Conservation (phyloP, 148 eudicot species). For the Persicaria tinctoria region DNA sequence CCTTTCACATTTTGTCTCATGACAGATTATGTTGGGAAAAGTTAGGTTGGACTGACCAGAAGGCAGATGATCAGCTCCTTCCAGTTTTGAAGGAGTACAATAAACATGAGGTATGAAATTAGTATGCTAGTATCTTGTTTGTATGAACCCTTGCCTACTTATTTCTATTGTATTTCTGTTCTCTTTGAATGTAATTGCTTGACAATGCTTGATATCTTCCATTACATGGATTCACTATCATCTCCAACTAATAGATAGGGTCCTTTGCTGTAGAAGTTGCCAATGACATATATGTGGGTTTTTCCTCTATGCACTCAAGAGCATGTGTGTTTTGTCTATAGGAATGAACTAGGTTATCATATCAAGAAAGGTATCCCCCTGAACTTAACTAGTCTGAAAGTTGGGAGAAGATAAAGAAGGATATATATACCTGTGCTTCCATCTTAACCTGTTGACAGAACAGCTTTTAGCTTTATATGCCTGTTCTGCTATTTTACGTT, state of each 20-base stretch:
- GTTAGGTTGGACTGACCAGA: slow-evolving; percentile 74
- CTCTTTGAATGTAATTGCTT: background rate
- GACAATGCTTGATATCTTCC: background rate
- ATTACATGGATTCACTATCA: background rate
- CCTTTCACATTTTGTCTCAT: slow-evolving; percentile 8
- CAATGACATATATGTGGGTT: background rate
- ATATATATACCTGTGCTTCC: background rate
- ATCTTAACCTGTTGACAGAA: too few relatives aligned
- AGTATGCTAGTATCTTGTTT: slow-evolving; percentile 4
- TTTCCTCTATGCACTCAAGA: background rate
- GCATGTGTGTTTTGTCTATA: background rate
- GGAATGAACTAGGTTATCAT: background rate
- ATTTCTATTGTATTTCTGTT: background rate
- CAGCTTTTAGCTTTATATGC: background rate
- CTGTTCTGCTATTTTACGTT: background rate
- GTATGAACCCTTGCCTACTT: background rate
- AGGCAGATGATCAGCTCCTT: slow-evolving; percentile 81
- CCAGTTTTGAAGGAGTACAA: slow-evolving; percentile 93
- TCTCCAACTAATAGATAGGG: background rate
- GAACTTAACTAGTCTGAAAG: background rate
- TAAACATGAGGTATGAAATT: slow-evolving; percentile 68
- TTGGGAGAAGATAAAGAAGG: background rate
- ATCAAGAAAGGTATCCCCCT: background rate
- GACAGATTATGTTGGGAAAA: slow-evolving; percentile 88
- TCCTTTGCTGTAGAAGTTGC: background rate